Evolutionary conservation across 164 flowering plant genomes (phyloP), one percentile per base, ranked within the genome.

Genomic region (Umbilicus rupestris): DNA sequence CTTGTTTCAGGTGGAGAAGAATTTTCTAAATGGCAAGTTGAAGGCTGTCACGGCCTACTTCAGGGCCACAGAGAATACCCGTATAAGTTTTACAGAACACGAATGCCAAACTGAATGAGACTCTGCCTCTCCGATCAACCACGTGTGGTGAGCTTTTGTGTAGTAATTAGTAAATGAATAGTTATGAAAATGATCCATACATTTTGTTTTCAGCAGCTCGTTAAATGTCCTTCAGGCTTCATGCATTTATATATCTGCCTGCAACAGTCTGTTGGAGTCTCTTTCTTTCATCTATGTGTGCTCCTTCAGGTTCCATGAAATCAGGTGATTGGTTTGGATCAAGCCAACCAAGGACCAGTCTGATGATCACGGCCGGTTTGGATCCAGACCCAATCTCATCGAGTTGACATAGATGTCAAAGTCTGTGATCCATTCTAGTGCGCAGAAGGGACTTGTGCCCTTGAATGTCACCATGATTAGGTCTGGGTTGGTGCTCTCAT

Each of bases 351-450:
- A n/a, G n/a, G n/a, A n/a, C n/a, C n/a, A n/a, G n/a, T n/a, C n/a
- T n/a, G n/a, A n/a, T n/a, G n/a, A n/a, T n/a, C n/a, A n/a, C n/a
- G n/a, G n/a, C n/a, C n/a, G n/a, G n/a, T n/a, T n/a, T n/a, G n/a
- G 26, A 63, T 33, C 60, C 11, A 9, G 28, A 14, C 85, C 85
- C 52, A 83, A 64, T 57, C 86, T 74, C 39, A 79, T 80, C 12
- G 68, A n/a, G 59, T 89, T 87, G 14, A 76, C 81, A 71, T 92
- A 89, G 26, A 30, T 17, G 77, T 89, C 84, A 3, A 84, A 8
- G 63, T 85, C 91, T 1, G 84, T 76, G 39, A 75, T 11, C 96
- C 96, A 89, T 0, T 29, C 78, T 17, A 79, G 74, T 37, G 96
- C 76, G 28, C 74, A 69, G 58, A 85, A 85, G 3, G 87, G 83